A percentile compares a stretch with the other conserved stretches of the same genome.
phyloP scores from a whole-genome alignment of 2,329 filamentous ascomycete species.

The Neofusicoccum umdonicola region DNA sequence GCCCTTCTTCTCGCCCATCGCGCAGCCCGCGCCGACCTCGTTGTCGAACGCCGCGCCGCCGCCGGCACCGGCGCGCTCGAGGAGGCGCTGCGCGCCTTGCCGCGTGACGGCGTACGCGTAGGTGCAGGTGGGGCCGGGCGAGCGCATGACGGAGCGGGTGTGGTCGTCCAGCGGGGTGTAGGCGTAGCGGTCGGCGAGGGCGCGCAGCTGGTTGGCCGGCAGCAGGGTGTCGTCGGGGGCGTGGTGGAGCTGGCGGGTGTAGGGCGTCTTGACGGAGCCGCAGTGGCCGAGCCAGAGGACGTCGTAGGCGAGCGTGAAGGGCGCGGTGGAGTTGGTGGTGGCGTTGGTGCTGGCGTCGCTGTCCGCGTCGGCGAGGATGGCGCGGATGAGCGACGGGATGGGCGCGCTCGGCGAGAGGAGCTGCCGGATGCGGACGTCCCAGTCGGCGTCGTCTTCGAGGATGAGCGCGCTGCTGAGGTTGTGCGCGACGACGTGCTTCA shows the following conservation, averaged over 20 bases:
- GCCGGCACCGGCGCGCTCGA: conserved; percentile 12
- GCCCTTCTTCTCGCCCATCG: background rate
- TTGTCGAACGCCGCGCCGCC: conserved; percentile 16
- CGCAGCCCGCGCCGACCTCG: conserved; percentile 1
- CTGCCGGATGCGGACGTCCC: conserved; percentile 23
- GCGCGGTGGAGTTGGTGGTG: conserved; percentile 20
- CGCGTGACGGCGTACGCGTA: conserved; percentile 21
- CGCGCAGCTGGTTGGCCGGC: conserved; percentile 24
- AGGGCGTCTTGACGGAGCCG: conserved; percentile 23
- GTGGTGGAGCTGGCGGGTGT: conserved; percentile 21
- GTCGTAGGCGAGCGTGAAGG: conserved; percentile 36
- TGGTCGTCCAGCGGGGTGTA: conserved; percentile 23
- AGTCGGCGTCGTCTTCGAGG: conserved; percentile 26
- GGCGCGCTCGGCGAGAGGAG: conserved; percentile 18
- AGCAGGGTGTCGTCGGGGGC: conserved; percentile 18
- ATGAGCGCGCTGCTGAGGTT: conserved; percentile 21
- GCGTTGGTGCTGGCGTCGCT: background rate
- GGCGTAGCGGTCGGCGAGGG: conserved; percentile 21
- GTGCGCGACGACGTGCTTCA: conserved; percentile 8
- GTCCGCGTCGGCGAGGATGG: background rate
- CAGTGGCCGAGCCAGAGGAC: conserved; percentile 38
- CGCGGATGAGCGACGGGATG: background rate
- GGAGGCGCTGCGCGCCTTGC: conserved; percentile 25
- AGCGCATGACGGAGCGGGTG: conserved; percentile 19
- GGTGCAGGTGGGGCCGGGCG: conserved; percentile 16